Conservation (phyloP, 495 filamentous ascomycete species). For the Talaromyces ruber region DNA sequence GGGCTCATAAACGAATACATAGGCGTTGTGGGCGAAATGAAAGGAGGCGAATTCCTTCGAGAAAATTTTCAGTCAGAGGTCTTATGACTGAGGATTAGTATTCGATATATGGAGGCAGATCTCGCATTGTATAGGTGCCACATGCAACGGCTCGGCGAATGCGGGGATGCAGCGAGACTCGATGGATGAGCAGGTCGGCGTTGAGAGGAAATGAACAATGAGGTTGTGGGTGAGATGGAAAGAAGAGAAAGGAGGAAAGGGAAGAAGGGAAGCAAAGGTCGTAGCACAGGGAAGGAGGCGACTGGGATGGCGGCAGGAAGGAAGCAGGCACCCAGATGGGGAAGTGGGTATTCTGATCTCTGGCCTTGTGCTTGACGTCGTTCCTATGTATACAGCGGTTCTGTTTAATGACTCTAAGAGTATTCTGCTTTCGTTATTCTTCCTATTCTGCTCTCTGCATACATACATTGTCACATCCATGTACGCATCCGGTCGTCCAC, state of each 20-base stretch:
- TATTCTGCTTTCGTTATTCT: neutral
- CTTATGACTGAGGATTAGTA: neutral
- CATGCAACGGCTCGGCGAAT: neutral
- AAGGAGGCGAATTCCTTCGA: conserved; percentile 7
- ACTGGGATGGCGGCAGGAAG: neutral
- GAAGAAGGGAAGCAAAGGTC: neutral
- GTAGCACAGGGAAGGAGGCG: neutral
- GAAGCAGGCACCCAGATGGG: conserved; percentile 1
- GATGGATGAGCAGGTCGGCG: neutral
- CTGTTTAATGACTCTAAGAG: neutral
- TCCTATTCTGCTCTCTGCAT: neutral
- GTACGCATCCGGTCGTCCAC: neutral
- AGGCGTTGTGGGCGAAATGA: conserved; percentile 12
- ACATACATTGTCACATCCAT: no score
- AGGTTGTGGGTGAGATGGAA: conserved; percentile 8
- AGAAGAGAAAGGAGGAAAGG: neutral
- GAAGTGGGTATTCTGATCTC: neutral
- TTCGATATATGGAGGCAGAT: neutral
- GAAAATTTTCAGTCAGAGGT: neutral
- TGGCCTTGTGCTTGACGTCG: neutral
- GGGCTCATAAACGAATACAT: conserved; percentile 5
- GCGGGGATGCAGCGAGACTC: neutral
- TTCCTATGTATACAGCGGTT: neutral
- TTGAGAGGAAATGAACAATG: neutral
- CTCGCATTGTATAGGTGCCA: neutral